These are phyloP conservation scores for Solanum aculeatissimum DNA, from an alignment of 305 asterid species.

Conservation along the genomic window DNA sequence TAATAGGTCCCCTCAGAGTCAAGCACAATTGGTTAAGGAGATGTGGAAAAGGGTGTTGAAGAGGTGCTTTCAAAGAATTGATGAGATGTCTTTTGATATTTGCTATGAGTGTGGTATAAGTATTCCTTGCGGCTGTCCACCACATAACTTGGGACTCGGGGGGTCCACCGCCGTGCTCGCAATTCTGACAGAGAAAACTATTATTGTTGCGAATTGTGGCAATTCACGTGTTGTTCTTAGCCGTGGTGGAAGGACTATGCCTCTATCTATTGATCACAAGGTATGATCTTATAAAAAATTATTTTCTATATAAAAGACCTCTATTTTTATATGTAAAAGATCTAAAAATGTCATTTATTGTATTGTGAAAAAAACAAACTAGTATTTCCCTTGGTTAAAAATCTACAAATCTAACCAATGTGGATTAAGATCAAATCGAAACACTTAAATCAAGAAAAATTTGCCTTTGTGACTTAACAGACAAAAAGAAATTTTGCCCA, in stretches of 20 bases:
- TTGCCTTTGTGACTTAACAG: no score
- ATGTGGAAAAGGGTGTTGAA: conserved; percentile 20
- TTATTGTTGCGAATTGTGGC: not conserved
- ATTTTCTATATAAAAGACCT: no score
- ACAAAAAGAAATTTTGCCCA: no score
- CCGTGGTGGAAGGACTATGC: not conserved
- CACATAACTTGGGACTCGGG: not conserved
- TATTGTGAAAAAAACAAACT: no score
- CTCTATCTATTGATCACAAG: not conserved
- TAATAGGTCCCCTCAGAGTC: not conserved
- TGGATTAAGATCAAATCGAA: not conserved
- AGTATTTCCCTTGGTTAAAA: not conserved
- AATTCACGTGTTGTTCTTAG: not conserved
- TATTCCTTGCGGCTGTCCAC: conserved; percentile 14
- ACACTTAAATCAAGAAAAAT: no score
- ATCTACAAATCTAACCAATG: not conserved
- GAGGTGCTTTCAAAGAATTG: conserved; percentile 18
- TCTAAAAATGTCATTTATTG: no score
- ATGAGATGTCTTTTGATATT: conserved; percentile 8
- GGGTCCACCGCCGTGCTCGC: not conserved
- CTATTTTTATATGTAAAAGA: no score
- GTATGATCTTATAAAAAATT: not conserved
- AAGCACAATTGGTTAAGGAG: not conserved
- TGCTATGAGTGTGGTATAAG: conserved; percentile 20
- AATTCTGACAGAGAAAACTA: not conserved